Conservation (phyloP, 257 asterid species). For the Petunia secreta region DNA sequence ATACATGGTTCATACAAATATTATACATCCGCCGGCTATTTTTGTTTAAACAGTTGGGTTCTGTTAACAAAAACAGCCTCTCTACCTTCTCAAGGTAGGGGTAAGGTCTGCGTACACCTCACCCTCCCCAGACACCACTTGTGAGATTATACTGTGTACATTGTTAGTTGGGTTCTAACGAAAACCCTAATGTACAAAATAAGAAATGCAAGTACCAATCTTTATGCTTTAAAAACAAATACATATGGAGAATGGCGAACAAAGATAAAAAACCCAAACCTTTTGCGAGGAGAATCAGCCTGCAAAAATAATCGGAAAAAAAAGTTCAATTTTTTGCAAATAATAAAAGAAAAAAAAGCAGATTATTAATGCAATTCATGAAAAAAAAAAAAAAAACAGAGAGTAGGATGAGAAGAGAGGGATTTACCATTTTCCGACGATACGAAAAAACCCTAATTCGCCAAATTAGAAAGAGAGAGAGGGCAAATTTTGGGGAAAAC, state of each 20-base stretch:
- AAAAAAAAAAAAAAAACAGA: not conserved
- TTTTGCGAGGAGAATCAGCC: constrained; percentile 31
- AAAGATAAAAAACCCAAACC: constrained; percentile 11
- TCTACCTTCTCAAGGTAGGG: no score
- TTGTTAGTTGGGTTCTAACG: not conserved
- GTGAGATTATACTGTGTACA: no score
- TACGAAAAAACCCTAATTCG: constrained; percentile 22
- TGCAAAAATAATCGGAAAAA: not conserved
- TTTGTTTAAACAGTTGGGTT: no score
- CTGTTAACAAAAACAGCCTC: no score
- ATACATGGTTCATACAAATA: no score
- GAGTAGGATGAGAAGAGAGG: not conserved
- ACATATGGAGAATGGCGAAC: not conserved
- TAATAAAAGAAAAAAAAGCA: not conserved
- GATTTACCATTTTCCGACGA: constrained; percentile 25
- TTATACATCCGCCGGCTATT: no score
- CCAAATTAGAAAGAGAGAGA: not conserved
- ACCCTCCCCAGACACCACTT: no score
- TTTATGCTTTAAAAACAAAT: not conserved
- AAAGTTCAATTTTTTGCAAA: not conserved
- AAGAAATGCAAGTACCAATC: not conserved
- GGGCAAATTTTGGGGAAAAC: constrained; percentile 1
- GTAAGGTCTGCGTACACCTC: no score
- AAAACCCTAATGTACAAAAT: not conserved
- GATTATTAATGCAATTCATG: not conserved